A percentile compares a stretch with the other conserved stretches of the same genome.
phyloP scores from a whole-genome alignment of 495 filamentous ascomycete species.

The Hypoxylon rickii region DNA sequence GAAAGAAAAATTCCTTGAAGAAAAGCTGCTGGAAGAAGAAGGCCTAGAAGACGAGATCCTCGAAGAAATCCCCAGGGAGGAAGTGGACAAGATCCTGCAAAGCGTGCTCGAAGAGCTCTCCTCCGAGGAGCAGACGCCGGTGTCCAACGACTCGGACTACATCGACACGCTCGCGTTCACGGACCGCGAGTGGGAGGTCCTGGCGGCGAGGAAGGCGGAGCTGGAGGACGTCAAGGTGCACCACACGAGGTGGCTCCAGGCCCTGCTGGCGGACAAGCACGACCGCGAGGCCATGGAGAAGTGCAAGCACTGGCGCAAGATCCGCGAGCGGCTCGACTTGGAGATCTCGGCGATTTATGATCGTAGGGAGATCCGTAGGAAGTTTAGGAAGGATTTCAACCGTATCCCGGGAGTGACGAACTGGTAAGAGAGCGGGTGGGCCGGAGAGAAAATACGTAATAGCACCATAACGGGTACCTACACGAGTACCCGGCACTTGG shows the following conservation, averaged over 20 bases:
- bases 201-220: constrained; percentile 1
- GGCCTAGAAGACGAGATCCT: background rate
- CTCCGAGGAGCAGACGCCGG: background rate
- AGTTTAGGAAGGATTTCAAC: constrained; percentile 22
- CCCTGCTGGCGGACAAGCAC: background rate
- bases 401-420: background rate
- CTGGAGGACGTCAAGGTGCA: background rate
- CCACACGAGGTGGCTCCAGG: constrained; percentile 1
- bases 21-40: background rate
- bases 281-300: background rate
- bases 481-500: no score
- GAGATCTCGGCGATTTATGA: constrained; percentile 9
- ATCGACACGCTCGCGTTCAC: constrained; percentile 19
- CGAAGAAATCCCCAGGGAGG: background rate
- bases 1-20: background rate
- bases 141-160: background rate
- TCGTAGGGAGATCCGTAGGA: constrained; percentile 11
- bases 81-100: no score
- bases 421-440: constrained; percentile 22
- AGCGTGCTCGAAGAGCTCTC: no score
- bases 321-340: constrained; percentile 3
- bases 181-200: constrained; percentile 2
- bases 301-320: constrained; percentile 2
- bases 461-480: no score
- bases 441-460: no score